Conservation (phyloP, 768 basidiomycete genomes). For the Boletus sensibilis region DNA sequence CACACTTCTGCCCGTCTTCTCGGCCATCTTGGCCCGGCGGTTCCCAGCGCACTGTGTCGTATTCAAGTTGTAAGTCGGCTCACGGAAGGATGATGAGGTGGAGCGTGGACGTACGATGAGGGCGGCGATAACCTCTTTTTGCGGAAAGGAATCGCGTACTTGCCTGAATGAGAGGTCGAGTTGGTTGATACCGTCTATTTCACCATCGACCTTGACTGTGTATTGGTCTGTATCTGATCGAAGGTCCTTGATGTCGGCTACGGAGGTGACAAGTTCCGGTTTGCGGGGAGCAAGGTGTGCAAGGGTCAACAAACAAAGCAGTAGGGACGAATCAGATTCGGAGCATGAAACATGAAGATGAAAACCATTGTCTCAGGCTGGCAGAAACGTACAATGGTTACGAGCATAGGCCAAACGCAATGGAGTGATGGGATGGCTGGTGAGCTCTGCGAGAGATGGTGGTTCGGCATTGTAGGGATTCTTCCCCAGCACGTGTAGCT, state of each 20-base stretch:
- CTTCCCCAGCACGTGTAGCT: constrained; percentile 23
- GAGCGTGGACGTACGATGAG: constrained; percentile 46
- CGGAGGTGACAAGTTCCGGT: not conserved
- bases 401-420: constrained; percentile 66
- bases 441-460: constrained; percentile 53
- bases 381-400: constrained; percentile 63
- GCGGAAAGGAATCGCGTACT: constrained; percentile 16
- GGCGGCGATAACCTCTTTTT: constrained; percentile 44
- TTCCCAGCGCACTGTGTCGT: constrained; percentile 58
- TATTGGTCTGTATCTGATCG: constrained; percentile 21
- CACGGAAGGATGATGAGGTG: not conserved
- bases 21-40: constrained; percentile 61
- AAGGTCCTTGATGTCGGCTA: constrained; percentile 30
- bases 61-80: not conserved
- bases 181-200: constrained; percentile 13
- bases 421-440: constrained; percentile 48
- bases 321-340: not conserved
- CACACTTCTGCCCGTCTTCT: constrained; percentile 45
- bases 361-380: not conserved
- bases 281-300: not conserved
- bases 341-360: not conserved
- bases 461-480: constrained; percentile 75
- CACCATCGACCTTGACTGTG: constrained; percentile 29
- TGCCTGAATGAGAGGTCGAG: constrained; percentile 22
- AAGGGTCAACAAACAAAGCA: not conserved